Evolutionary conservation across 306 rosid genomes (phyloP).

Genomic region (Medicago lupulina): DNA sequence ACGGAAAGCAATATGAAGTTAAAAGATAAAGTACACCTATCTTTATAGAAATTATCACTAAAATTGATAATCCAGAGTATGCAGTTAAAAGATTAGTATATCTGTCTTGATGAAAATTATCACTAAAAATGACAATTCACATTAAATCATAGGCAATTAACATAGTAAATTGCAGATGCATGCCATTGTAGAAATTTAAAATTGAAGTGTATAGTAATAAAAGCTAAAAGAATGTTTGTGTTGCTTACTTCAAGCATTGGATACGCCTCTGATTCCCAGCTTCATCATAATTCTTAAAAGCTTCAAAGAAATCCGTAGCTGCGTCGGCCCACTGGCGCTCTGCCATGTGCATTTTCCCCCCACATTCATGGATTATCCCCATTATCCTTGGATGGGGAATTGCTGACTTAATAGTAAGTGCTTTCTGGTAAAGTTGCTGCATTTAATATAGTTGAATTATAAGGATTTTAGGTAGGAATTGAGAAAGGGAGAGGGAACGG

Average conservation of each 20-base stretch:
- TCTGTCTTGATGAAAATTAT: background rate
- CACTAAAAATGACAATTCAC: slow-evolving; percentile 25
- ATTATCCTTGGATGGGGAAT: slow-evolving; percentile 99
- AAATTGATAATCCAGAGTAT: slow-evolving; percentile 25
- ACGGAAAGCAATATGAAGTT: slow-evolving; percentile 34
- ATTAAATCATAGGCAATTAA: slow-evolving; percentile 21
- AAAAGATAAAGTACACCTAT: slow-evolving; percentile 23
- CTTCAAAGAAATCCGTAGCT: slow-evolving; percentile 97
- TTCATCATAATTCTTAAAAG: slow-evolving; percentile 93
- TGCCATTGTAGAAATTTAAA: slow-evolving; percentile 15
- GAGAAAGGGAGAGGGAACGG: background rate
- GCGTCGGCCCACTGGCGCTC: slow-evolving; percentile 99
- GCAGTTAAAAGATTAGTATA: slow-evolving; percentile 27
- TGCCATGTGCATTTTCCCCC: slow-evolving; percentile 99
- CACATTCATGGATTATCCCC: slow-evolving; percentile 98
- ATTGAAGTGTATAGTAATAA: background rate
- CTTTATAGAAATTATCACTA: background rate
- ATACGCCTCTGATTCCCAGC: slow-evolving; percentile 99
- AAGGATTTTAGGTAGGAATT: background rate
- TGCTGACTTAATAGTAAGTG: slow-evolving; percentile 96
- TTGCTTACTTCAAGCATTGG: slow-evolving; percentile 87
- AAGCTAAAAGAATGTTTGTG: slow-evolving; percentile 21
- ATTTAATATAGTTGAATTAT: slow-evolving; percentile 36
- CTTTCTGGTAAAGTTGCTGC: slow-evolving; percentile 99
- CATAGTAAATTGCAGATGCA: slow-evolving; percentile 10